phyloP scores from a whole-genome alignment of 345 rosid genomes.

The Geranium brycei region DNA sequence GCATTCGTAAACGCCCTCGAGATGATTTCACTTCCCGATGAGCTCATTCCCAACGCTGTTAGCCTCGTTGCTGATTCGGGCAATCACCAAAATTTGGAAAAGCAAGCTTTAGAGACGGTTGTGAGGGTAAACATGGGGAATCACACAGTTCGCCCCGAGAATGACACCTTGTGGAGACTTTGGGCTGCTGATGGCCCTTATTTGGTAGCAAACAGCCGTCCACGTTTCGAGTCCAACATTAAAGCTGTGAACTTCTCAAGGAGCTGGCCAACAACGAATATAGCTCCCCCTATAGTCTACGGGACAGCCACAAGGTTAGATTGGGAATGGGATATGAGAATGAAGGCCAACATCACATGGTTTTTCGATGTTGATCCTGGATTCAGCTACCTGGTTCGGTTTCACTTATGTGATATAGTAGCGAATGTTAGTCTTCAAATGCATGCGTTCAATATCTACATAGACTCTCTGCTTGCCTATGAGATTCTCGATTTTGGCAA shows the following conservation, averaged over 20 bases:
- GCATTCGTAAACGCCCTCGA: conserved; percentile 75
- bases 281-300: conserved; percentile 58
- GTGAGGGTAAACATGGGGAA: conserved; percentile 87
- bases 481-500: conserved; percentile 32
- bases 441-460: conserved; percentile 33
- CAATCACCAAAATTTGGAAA: conserved; percentile 15
- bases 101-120: conserved; percentile 53
- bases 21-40: conserved; percentile 48
- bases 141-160: conserved; percentile 25
- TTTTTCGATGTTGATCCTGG: conserved; percentile 44
- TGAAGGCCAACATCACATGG: conserved; percentile 58
- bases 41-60: conserved; percentile 39
- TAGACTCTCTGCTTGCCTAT: conserved; percentile 37
- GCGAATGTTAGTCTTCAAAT: conserved; percentile 1
- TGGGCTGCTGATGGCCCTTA: conserved; percentile 57
- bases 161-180: conserved; percentile 57
- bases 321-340: conserved; percentile 13
- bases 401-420: conserved; percentile 63
- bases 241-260: conserved; percentile 35
- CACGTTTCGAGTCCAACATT: conserved; percentile 18
- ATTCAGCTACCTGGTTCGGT: conserved; percentile 57
- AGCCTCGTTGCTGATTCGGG: conserved; percentile 14
- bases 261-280: conserved; percentile 19
- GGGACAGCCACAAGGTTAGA: conserved; percentile 57
- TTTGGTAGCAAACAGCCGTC: conserved; percentile 18